Evolutionary conservation across 441 rosid genomes (phyloP).

Genomic region (Adansonia gregorii): DNA sequence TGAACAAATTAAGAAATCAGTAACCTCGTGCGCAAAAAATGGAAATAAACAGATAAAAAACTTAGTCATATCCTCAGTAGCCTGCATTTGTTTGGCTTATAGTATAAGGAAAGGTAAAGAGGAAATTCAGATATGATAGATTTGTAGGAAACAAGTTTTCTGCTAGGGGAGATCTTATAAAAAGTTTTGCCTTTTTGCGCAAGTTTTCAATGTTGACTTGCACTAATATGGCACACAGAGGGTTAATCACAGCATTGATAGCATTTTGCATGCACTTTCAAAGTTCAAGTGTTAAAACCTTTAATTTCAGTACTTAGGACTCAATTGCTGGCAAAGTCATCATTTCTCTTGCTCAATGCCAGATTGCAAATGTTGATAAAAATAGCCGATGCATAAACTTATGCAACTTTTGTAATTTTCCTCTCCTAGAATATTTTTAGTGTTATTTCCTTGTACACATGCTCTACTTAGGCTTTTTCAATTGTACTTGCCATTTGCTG

Average conservation of each 20-base stretch:
- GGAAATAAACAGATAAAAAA: background rate
- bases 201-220: background rate
- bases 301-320: background rate
- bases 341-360: background rate
- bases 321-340: background rate
- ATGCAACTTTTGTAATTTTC: background rate
- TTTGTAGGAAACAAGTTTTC: background rate
- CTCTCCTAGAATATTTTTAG: background rate
- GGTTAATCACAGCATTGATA: background rate
- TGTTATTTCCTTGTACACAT: background rate
- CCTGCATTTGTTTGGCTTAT: background rate
- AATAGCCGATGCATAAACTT: background rate
- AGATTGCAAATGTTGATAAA: background rate
- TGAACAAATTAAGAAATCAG: background rate
- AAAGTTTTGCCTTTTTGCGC: background rate
- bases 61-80: background rate
- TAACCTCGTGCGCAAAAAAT: background rate
- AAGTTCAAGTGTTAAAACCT: background rate
- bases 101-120: background rate
- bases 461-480: background rate
- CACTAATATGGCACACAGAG: background rate
- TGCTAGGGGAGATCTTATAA: background rate
- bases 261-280: background rate
- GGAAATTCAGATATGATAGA: background rate
- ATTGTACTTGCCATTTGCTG: conserved; percentile 9